Conservation (phyloP, 805 yeast species). For the Candida odintsovae region DNA sequence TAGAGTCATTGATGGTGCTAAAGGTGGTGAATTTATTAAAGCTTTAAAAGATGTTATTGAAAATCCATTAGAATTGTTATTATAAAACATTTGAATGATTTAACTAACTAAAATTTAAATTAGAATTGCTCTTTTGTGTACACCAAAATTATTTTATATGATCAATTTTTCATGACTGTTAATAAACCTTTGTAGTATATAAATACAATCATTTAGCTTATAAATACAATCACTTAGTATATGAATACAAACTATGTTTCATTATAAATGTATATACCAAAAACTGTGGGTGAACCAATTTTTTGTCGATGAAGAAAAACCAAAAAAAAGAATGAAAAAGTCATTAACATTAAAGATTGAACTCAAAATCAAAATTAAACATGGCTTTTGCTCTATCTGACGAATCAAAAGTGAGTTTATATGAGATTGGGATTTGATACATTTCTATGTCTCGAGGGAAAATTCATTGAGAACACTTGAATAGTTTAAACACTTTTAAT, state of each 20-base stretch:
- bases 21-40: conserved; percentile 94
- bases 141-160: background rate
- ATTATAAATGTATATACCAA: no score
- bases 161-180: background rate
- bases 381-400: conserved; percentile 39
- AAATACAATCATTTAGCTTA: no score
- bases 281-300: background rate
- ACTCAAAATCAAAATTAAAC: no score
- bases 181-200: no score
- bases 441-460: no score
- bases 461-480: no score
- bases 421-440: no score
- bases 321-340: background rate
- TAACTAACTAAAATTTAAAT: no score
- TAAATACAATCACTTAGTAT: no score
- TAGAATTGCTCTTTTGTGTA: background rate
- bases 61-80: conserved; percentile 90
- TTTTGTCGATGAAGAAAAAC: background rate
- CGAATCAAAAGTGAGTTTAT: conserved; percentile 32
- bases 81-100: conserved; percentile 36
- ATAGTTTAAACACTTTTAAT: no score
- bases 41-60: conserved; percentile 88
- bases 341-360: background rate
- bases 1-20: conserved; percentile 95
- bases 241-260: no score